A percentile compares a stretch with the other conserved stretches of the same genome.
phyloP scores from a whole-genome alignment of 148 eudicot genomes.

The Diospyros lotus region DNA sequence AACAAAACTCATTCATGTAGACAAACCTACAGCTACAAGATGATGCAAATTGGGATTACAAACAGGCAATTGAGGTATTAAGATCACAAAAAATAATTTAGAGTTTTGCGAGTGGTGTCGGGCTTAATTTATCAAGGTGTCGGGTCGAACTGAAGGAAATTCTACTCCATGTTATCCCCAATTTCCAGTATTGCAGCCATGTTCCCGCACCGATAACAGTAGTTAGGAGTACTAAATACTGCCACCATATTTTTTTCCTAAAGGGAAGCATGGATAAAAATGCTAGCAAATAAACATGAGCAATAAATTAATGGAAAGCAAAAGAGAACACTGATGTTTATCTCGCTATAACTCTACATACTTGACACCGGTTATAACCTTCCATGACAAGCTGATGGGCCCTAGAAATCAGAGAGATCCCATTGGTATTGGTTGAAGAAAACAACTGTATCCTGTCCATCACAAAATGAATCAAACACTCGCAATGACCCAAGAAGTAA shows the following conservation, averaged over 20 bases:
- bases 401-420: constrained; percentile 73
- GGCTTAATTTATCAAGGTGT: neutral
- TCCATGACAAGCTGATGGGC: constrained; percentile 97
- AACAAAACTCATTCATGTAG: constrained; percentile 30
- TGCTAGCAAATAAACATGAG: neutral
- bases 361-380: constrained; percentile 93
- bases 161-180: constrained; percentile 3
- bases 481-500: no score
- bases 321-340: neutral
- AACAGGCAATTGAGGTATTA: constrained; percentile 12
- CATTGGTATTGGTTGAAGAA: constrained; percentile 83
- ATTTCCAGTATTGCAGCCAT: constrained; percentile 5
- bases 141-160: constrained; percentile 2
- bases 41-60: constrained; percentile 30
- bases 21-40: constrained; percentile 42
- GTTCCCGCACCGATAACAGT: constrained; percentile 1
- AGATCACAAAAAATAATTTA: neutral
- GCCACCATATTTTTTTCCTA: neutral
- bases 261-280: neutral
- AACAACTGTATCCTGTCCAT: constrained; percentile 81
- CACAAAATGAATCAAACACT: no score
- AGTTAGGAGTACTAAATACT: neutral
- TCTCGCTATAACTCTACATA: constrained; percentile 26
- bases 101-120: neutral
- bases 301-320: neutral